Evolutionary conservation across 208 protist genomes (phyloP).

Genomic region (Acanthamoeba castellanii): DNA sequence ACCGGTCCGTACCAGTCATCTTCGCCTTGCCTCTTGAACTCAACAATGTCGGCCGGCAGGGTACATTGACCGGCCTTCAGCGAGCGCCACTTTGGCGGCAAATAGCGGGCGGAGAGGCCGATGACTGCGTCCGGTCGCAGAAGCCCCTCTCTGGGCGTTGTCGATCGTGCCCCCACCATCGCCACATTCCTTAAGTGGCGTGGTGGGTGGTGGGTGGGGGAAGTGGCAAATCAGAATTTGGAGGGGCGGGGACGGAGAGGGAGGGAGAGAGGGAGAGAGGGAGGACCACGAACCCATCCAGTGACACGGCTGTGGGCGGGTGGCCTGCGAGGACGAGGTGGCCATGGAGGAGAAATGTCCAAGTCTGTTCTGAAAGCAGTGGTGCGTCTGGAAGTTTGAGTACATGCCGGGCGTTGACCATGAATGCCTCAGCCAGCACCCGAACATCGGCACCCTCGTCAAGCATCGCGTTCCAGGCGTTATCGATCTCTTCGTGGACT

Average conservation of each 20-base stretch:
- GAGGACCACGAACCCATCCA: too few relatives aligned
- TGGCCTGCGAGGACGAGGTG: too few relatives aligned
- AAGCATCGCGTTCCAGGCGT: not conserved
- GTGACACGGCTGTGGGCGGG: too few relatives aligned
- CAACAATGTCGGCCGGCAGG: not conserved
- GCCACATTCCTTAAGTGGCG: too few relatives aligned
- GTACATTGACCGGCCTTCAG: not conserved
- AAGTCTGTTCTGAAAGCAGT: not conserved
- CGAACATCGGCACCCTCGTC: not conserved
- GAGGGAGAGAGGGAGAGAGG: too few relatives aligned
- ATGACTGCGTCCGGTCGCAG: not conserved
- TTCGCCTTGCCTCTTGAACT: not conserved
- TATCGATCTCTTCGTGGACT: not conserved
- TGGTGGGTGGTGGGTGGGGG: too few relatives aligned
- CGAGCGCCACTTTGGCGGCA: not conserved
- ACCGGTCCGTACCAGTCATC: too few relatives aligned
- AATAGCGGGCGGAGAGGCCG: not conserved
- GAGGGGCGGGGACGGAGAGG: too few relatives aligned
- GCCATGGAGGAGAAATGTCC: not conserved
- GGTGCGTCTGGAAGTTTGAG: not conserved
- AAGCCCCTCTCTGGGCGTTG: not conserved
- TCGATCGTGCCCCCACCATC: not conserved
- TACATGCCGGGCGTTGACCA: not conserved
- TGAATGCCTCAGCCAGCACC: not conserved
- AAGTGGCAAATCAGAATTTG: too few relatives aligned